phyloP scores from a whole-genome alignment of 352 stramenopile species.

The Phytophthora boehmeriae region DNA sequence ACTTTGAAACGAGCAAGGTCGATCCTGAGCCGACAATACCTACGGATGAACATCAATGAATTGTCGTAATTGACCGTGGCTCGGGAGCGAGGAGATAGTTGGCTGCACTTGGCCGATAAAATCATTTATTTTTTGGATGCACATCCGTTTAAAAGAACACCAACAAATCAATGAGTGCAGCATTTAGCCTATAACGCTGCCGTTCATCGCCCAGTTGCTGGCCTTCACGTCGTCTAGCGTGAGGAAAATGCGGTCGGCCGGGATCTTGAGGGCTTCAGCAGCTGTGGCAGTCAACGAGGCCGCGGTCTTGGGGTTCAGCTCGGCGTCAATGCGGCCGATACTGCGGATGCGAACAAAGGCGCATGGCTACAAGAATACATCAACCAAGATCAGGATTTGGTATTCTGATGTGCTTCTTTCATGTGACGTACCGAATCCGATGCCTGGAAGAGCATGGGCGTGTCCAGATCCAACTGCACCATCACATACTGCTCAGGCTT shows the following conservation, averaged over 20 bases:
- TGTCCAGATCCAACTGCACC: slow-evolving; percentile 46
- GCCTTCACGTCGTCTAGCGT: slow-evolving; percentile 40
- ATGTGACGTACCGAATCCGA: no score
- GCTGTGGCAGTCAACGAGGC: slow-evolving; percentile 30
- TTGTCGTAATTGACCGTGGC: no score
- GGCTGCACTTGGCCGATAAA: no score
- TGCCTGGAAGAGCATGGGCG: slow-evolving; percentile 38
- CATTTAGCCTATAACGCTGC: no score
- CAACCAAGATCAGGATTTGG: no score
- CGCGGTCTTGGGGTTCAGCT: slow-evolving; percentile 39
- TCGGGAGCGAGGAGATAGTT: no score
- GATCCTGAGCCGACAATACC: no score
- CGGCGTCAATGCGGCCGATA: slow-evolving; percentile 40
- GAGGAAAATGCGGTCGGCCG: slow-evolving; percentile 41
- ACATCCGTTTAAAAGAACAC: no score
- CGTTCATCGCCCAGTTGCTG: slow-evolving; percentile 37
- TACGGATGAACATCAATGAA: no score
- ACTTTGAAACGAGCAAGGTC: no score
- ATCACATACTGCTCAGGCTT: slow-evolving; percentile 43
- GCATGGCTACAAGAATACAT: slow-evolving; percentile 33
- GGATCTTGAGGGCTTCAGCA: slow-evolving; percentile 27
- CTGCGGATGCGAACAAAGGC: slow-evolving; percentile 44
- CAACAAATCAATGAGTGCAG: no score
- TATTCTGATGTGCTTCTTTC: neutral
- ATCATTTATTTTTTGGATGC: no score